A percentile compares a stretch with the other conserved stretches of the same genome.
Conservation (phyloP, 2,329 filamentous ascomycete genomes). For the Verticillium isaacii region DNA sequence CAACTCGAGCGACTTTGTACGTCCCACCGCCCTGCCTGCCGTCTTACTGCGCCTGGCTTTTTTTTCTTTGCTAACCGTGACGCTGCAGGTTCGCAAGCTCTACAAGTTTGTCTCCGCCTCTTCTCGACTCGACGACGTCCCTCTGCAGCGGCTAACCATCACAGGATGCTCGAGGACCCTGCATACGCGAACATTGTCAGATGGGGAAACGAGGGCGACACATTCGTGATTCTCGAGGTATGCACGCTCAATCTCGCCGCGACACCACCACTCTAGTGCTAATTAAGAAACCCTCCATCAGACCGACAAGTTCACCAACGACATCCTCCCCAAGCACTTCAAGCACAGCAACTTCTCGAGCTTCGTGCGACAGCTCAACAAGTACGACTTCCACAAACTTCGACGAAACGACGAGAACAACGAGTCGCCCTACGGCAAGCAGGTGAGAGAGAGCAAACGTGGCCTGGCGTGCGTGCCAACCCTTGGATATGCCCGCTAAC, state of each 20-base stretch:
- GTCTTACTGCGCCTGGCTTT: not conserved
- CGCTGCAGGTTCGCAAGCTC: constrained; percentile 81
- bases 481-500: not conserved
- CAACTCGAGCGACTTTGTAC: constrained; percentile 94
- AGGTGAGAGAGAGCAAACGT: constrained; percentile 44
- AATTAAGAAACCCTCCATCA: constrained; percentile 27
- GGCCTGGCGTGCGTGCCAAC: not conserved
- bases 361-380: constrained; percentile 93
- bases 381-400: constrained; percentile 98
- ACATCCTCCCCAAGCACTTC: constrained; percentile 95
- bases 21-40: constrained; percentile 31
- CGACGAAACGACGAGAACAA: constrained; percentile 84
- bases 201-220: constrained; percentile 93
- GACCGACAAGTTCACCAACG: constrained; percentile 98
- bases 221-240: constrained; percentile 96
- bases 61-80: constrained; percentile 19
- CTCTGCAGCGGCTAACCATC: constrained; percentile 20
- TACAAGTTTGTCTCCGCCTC: constrained; percentile 71
- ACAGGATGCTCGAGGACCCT: constrained; percentile 92
- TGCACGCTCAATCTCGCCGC: constrained; percentile 12
- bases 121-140: not conserved
- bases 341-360: constrained; percentile 99
- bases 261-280: not conserved
- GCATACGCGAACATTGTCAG: constrained; percentile 88
- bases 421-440: constrained; percentile 74